Percentiles rank a stretch among this genome's conserved stretches.
These are phyloP conservation scores for Chlorokybus atmophyticus DNA, from an alignment of 139 green algal genomes.

Conservation along the genomic window DNA sequence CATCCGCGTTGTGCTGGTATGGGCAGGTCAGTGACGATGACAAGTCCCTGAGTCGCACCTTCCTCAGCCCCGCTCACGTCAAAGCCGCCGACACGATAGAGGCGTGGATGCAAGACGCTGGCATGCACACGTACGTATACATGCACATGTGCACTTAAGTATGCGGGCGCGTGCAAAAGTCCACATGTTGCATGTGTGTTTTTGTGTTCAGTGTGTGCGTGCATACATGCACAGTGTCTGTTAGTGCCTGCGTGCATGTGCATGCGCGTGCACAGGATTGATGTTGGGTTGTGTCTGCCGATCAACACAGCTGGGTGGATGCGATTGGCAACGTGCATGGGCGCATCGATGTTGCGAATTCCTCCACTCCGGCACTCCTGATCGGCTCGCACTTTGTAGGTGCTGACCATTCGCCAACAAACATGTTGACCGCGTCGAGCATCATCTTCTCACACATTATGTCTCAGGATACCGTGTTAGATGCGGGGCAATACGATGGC, in stretches of 20 bases:
- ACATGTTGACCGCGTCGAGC: too few species aligned
- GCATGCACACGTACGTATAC: slow-evolving; percentile 15
- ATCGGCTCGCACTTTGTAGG: slow-evolving; percentile 25
- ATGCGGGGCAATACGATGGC: slow-evolving; percentile 78
- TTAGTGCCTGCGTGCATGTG: background rate
- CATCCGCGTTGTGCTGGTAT: too few species aligned
- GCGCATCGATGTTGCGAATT: slow-evolving; percentile 17
- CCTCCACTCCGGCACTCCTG: slow-evolving; percentile 14
- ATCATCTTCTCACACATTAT: too few species aligned
- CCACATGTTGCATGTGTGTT: too few species aligned
- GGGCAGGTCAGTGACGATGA: slow-evolving; percentile 21
- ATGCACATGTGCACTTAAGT: background rate
- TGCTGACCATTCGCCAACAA: too few species aligned
- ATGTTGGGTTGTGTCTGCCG: background rate
- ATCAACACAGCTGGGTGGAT: slow-evolving; percentile 29
- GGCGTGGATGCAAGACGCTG: slow-evolving; percentile 27
- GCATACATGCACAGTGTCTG: too few species aligned
- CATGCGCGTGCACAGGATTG: background rate
- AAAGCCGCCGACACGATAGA: slow-evolving; percentile 7
- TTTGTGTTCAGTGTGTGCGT: too few species aligned
- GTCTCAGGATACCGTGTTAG: slow-evolving; percentile 77
- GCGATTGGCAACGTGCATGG: slow-evolving; percentile 25
- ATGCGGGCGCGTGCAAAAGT: background rate
- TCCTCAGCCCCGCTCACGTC: slow-evolving; percentile 21
- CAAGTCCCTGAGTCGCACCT: slow-evolving; percentile 18